Base-by-base conservation (phyloP, 148 eudicot species). In the Rhododendron henanense region DNA sequence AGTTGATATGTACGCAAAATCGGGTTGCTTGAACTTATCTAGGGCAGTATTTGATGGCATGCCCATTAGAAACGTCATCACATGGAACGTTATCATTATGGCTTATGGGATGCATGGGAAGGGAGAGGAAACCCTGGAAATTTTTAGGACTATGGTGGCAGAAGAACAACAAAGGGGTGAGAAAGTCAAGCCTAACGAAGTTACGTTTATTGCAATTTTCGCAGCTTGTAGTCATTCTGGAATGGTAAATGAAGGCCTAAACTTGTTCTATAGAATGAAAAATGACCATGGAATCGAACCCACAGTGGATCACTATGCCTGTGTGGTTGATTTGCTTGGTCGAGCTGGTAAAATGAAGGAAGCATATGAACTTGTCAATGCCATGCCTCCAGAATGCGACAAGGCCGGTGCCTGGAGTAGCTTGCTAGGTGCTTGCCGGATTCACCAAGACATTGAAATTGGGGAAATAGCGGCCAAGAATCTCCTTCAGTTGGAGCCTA, bases 101-200 rank as follows among this genome's bases (percentile, higher is more conserved):
- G 96, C 98, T 85, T 94, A 94, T 76, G 98, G 98, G 81, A 94
- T 96, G 98, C 98, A 94, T 69, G 98, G 98, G 83, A 90, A 90
- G 88, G 98, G 96, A 79, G 89, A 90, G 39, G 92, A 91, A 84
- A 95, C 96, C 65, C 82, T 92, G 80, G 41, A 71, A 51, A 94
- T 94, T 39, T 91, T 95, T 79, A 84, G 84, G 65, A 85, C 71
- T 21, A 95, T 94, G 98, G 89, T 88, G 53, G 85, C 84, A 4
- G 92, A 91, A 81, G 88, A 78, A 82, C 80, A 7, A 33, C 39
- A 85, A 5, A 87, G 44, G 18, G 89, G 90, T 10, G 88, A 87
- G 83, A 87, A 87, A 47, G 90, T 90, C 74, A 90, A 87, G 88
- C 94, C 94, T 51, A 94, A 94, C 75, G 90, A 88, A 47, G 90